Base-by-base conservation (phyloP, 495 filamentous ascomycete genomes). In the Lasiosphaeria hispida region DNA sequence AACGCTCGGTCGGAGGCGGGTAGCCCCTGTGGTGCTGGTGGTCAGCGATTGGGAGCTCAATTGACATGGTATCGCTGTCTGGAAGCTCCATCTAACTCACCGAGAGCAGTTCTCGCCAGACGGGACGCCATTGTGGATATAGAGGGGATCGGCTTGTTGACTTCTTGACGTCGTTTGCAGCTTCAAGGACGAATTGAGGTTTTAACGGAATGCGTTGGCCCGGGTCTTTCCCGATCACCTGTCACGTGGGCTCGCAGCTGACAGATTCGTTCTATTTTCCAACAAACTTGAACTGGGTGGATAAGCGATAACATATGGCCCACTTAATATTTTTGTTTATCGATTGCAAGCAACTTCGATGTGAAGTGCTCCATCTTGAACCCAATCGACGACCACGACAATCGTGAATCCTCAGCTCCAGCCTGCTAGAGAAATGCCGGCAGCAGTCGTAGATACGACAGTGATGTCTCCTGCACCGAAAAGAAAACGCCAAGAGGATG, bases 111-210 rank as follows among this genome's bases (percentile, higher is more conserved):
- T 83, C 87, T 89, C 84, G 88, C 89, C 76, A 97, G 80, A 80
- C 91, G 89, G 74, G 91, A 94, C 82, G 91, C 91, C 92, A 97
- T 96, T 88, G 82, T 86, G 83, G 74, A 73, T 75, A 75, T 71
- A 77, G 75, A 72, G 73, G 72, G 68, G 76, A 76, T 76, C 66
- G 65, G 61, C 57, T 55, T 57, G 68, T 63, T 59, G 68, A 56
- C 63, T 70, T 57, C 63, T 71, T 66, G 66, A 63, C 33, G 60
- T 68, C 70, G 70, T 64, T 58, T 65, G 64, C 61, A 69, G 67
- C 72, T 72, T 64, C 72, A 65, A 61, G 62, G 67, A 63, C 63
- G 67, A 69, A 70, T 73, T 80, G 76, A 78, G 76, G 77, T 77
- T 80, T 80, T 80, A 77, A 76, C 72, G 71, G 66, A 71, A 69